Percentiles rank a stretch among this genome's conserved stretches.
Evolutionary conservation across 2,329 filamentous ascomycete species (phyloP).

Genomic region (Tolypocladium paradoxum): DNA sequence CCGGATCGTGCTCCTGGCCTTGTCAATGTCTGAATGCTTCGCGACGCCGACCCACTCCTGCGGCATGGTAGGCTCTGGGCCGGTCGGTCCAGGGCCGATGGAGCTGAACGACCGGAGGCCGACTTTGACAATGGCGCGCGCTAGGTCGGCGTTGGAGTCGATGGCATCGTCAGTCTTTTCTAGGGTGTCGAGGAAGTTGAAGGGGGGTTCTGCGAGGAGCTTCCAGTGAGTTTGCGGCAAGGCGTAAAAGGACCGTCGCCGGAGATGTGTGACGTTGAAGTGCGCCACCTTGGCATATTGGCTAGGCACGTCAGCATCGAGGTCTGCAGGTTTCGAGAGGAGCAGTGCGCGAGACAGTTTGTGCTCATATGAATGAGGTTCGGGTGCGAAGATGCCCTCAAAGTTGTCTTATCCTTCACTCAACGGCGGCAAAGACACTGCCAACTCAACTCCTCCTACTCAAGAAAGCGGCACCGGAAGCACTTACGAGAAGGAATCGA

Average conservation of each 20-base stretch:
- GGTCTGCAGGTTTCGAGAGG: background rate
- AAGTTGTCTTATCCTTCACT: background rate
- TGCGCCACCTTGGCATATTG: slow-evolving; percentile 80
- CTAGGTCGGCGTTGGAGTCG: slow-evolving; percentile 74
- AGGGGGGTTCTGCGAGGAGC: slow-evolving; percentile 69
- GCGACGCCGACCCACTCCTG: slow-evolving; percentile 60
- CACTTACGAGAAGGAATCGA: slow-evolving; percentile 83
- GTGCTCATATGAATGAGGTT: background rate
- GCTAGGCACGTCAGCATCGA: slow-evolving; percentile 28
- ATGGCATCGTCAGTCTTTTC: slow-evolving; percentile 77
- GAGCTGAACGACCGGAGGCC: slow-evolving; percentile 59
- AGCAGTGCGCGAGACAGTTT: background rate
- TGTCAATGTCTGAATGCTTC: slow-evolving; percentile 69
- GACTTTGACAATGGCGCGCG: slow-evolving; percentile 62
- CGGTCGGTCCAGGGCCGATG: slow-evolving; percentile 21
- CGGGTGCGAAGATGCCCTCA: background rate
- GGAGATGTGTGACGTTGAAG: slow-evolving; percentile 81
- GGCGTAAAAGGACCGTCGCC: slow-evolving; percentile 87
- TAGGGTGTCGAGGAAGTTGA: slow-evolving; percentile 71
- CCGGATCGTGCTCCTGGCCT: slow-evolving; percentile 81
- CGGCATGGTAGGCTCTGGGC: slow-evolving; percentile 36
- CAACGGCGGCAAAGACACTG: background rate
- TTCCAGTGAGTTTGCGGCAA: slow-evolving; percentile 76
- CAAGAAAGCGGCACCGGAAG: background rate
- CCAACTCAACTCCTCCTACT: background rate